A percentile compares a stretch with the other conserved stretches of the same genome.
Conservation (phyloP, 73 alveolate species). For the Durusdinium trenchii region DNA sequence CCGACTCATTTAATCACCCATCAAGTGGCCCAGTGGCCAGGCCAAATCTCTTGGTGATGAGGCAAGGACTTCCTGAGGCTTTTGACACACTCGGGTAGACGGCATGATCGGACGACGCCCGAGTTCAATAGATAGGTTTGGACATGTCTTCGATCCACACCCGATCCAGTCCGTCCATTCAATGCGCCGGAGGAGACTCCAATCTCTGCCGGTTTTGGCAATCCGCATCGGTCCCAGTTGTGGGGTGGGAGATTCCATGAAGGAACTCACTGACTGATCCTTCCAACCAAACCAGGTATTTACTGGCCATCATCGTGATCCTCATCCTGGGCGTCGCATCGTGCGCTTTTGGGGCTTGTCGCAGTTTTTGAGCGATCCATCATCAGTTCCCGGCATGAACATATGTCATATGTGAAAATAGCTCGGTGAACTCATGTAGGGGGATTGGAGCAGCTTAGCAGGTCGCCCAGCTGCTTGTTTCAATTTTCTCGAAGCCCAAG, state of each 20-base stretch:
- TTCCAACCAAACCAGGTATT: constrained; percentile 4
- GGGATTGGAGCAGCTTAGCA: not conserved
- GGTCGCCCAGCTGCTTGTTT: not conserved
- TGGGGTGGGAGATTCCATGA: not conserved
- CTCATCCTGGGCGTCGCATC: constrained; percentile 71
- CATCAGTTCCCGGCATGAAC: not conserved
- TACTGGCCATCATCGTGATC: constrained; percentile 38
- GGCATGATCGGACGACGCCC: not conserved
- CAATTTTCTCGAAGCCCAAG: not conserved
- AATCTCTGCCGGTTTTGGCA: constrained; percentile 74
- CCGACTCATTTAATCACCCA: not conserved
- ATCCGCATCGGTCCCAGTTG: constrained; percentile 19
- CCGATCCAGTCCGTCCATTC: not conserved
- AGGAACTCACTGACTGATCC: not conserved
- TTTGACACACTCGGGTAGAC: not conserved
- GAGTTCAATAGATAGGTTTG: not conserved
- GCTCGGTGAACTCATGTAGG: not conserved
- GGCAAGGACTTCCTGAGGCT: not conserved
- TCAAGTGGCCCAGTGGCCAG: not conserved
- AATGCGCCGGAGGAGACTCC: constrained; percentile 53
- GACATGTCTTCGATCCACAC: not conserved
- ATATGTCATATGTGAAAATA: not conserved
- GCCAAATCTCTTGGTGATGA: constrained; percentile 51
- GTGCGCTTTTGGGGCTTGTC: constrained; percentile 11
- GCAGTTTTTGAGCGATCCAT: not conserved